A percentile compares a stretch with the other conserved stretches of the same genome.
Conservation (phyloP, 1,284 basidiomycete species). For the Psilocybe mexicana region DNA sequence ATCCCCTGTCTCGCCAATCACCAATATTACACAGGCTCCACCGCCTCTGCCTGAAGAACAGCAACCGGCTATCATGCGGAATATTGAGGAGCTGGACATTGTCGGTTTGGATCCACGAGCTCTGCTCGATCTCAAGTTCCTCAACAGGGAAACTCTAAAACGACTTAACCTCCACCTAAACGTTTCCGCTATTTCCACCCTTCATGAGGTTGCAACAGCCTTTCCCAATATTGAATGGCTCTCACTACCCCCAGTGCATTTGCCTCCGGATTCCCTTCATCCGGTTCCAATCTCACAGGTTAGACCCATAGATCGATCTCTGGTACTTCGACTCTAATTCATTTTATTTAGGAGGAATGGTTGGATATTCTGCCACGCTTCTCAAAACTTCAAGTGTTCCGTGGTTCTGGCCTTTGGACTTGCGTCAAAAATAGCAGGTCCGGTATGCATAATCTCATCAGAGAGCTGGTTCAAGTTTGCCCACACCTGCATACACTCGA, state of each 20-base stretch:
- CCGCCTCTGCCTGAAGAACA: conserved; percentile 6
- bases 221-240: conserved; percentile 42
- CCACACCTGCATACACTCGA: conserved; percentile 44
- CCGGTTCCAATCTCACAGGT: conserved; percentile 24
- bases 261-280: conserved; percentile 21
- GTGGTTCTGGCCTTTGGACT: conserved; percentile 41
- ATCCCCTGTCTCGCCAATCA: conserved; percentile 11
- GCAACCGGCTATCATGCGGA: conserved; percentile 21
- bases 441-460: conserved; percentile 40
- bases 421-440: conserved; percentile 34
- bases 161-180: conserved; percentile 32
- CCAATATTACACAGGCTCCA: conserved; percentile 7
- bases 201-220: conserved; percentile 33
- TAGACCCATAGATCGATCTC: conserved; percentile 2
- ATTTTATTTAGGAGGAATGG: conserved; percentile 33
- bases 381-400: conserved; percentile 40
- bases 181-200: conserved; percentile 29
- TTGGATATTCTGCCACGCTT: conserved; percentile 40
- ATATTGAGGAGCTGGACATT: conserved; percentile 36
- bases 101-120: conserved; percentile 27
- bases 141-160: conserved; percentile 28
- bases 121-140: conserved; percentile 27
- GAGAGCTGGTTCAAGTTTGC: conserved; percentile 37
- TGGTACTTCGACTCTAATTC: neutral
- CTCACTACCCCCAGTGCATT: conserved; percentile 31